Evolutionary conservation across 2,329 filamentous ascomycete species (phyloP).

Genomic region (Myriosclerotinia duriaeana): DNA sequence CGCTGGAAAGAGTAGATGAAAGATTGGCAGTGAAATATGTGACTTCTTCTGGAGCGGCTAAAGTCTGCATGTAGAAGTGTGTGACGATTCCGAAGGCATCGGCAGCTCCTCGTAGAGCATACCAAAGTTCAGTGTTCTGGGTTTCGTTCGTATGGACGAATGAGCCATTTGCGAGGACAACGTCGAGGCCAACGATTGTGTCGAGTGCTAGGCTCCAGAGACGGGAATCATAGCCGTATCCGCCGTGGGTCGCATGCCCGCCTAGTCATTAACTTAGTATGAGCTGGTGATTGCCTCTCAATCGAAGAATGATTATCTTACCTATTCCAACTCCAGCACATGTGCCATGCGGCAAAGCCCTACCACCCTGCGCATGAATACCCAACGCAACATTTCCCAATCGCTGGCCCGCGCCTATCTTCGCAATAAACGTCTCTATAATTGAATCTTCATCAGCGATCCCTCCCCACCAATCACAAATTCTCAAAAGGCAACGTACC

Average conservation of each 20-base stretch:
- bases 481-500: conserved; percentile 8
- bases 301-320: neutral
- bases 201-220: conserved; percentile 21
- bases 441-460: neutral
- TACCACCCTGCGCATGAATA: conserved; percentile 42
- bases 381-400: conserved; percentile 46
- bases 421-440: conserved; percentile 28
- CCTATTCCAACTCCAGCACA: conserved; percentile 21
- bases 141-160: conserved; percentile 34
- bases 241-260: conserved; percentile 17
- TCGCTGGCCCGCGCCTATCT: conserved; percentile 45
- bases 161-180: conserved; percentile 45
- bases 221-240: conserved; percentile 20
- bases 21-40: conserved; percentile 33
- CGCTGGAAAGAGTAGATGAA: conserved; percentile 27
- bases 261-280: neutral
- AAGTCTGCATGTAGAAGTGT: conserved; percentile 39
- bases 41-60: conserved; percentile 39
- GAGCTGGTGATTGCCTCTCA: fast-evolving
- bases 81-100: conserved; percentile 42
- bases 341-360: conserved; percentile 37
- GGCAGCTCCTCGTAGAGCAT: conserved; percentile 40
- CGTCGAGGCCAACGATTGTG: conserved; percentile 41
- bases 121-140: conserved; percentile 37
- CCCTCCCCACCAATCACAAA: neutral